Evolutionary conservation across 1,284 basidiomycete species (phyloP).

Genomic region (Ceratobasidium sp.): DNA sequence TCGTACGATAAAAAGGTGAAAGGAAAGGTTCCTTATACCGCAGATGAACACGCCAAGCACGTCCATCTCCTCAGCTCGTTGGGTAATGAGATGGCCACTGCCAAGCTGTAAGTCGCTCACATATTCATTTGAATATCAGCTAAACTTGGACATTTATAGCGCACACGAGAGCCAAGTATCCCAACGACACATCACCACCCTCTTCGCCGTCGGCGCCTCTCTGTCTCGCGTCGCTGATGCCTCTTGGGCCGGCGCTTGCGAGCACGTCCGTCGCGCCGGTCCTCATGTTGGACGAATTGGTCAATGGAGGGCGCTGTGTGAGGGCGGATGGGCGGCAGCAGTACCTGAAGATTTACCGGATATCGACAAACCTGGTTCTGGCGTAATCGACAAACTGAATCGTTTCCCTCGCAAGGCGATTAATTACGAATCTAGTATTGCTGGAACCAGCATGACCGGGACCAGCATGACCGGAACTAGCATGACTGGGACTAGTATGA

Average conservation of each 20-base stretch:
- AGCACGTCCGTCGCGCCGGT: slow-evolving; percentile 70
- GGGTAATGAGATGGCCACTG: slow-evolving; percentile 79
- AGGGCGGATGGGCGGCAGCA: slow-evolving; percentile 73
- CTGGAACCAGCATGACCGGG: background rate
- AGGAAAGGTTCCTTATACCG: slow-evolving; percentile 71
- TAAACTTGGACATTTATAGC: background rate
- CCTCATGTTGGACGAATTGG: slow-evolving; percentile 72
- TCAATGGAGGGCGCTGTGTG: slow-evolving; percentile 75
- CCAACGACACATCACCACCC: slow-evolving; percentile 67
- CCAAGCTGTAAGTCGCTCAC: slow-evolving; percentile 69
- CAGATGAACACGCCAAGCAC: slow-evolving; percentile 79
- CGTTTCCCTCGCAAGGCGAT: slow-evolving; percentile 6
- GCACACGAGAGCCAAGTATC: slow-evolving; percentile 68
- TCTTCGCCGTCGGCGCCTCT: slow-evolving; percentile 69
- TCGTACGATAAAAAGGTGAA: slow-evolving; percentile 80
- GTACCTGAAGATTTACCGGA: slow-evolving; percentile 66
- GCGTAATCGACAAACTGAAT: slow-evolving; percentile 23
- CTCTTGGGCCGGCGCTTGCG: slow-evolving; percentile 78
- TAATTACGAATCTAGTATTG: slow-evolving; percentile 9
- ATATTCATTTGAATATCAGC: background rate
- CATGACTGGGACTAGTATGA: background rate
- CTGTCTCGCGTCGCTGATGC: slow-evolving; percentile 76
- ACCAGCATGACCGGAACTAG: slow-evolving; percentile 12
- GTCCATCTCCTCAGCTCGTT: slow-evolving; percentile 75
- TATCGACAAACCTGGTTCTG: slow-evolving; percentile 49